Conservation (phyloP, 2,329 filamentous ascomycete species). For the Ascochyta clinopodiicola region DNA sequence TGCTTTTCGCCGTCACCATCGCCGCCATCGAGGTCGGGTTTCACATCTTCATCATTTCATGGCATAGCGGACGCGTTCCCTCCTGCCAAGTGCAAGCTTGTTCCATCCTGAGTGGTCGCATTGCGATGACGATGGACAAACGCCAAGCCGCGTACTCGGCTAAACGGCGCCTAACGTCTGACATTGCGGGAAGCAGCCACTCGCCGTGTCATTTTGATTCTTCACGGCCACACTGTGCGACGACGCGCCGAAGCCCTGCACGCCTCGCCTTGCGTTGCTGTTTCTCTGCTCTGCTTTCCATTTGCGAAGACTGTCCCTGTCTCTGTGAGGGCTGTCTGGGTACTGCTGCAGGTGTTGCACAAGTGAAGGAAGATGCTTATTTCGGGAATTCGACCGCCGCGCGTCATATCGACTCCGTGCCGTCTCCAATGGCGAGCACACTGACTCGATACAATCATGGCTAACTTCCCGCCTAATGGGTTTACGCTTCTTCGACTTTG, state of each 20-base stretch:
- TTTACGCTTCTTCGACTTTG: background rate
- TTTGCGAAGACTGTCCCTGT: background rate
- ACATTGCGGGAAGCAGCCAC: conserved; percentile 1
- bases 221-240: background rate
- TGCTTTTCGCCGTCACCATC: background rate
- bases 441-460: background rate
- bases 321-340: background rate
- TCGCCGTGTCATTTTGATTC: background rate
- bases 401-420: conserved; percentile 4
- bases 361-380: background rate
- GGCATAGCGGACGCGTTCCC: conserved; percentile 4
- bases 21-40: conserved; percentile 3
- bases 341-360: background rate
- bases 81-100: conserved; percentile 3
- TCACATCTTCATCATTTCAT: background rate
- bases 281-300: background rate
- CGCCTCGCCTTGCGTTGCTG: background rate
- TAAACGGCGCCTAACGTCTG: conserved; percentile 7
- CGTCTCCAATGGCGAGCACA: background rate
- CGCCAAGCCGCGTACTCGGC: conserved; percentile 10
- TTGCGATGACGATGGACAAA: conserved; percentile 5
- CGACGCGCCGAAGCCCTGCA: background rate
- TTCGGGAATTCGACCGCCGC: background rate
- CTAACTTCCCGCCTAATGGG: background rate
- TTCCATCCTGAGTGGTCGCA: conserved; percentile 6